Evolutionary conservation across 345 rosid species (phyloP), one percentile per base, ranked within the genome.

Genomic region (Murraya koenigii): DNA sequence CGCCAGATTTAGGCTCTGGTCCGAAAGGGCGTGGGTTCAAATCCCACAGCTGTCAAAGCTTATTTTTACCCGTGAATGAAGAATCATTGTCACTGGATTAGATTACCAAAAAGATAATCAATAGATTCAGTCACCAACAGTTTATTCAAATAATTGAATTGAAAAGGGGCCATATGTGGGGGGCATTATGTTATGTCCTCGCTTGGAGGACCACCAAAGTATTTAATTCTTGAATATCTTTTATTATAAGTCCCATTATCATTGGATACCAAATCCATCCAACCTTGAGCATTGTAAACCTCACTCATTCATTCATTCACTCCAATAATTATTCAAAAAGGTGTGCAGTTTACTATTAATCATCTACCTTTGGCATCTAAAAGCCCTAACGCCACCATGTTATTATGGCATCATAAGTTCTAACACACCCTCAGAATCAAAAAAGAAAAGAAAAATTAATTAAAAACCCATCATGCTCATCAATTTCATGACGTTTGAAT

Each of bases 1-100:
- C 97, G 98, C 95, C 97, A 91, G 94, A 94, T 91, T 94, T 94
- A 92, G 99, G 95, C 97, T 96, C 97, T 92, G 95, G 97, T 92
- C 97, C 94, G 98, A 83, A 90, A 94, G 97, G 99, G 97, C 94
- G 78, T 80, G 82, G 82, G 82, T 80, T 80, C 79, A 80, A 80
- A 80, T 80, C 79, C 78, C 82, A 80, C 79, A 75, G 78, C 82
- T 80, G 82, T 80, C 82, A 80, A 9, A 0, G 1, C 20, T 47
- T 11, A 9, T 44, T 44, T 41, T 44, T 0, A 0, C 49, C 17
- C 17, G 17, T 3, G 17, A 44, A 41, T 10, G 49, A 41, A 10
- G 49, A 11, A 3, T 6, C 15, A 41, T 41, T 11, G 3, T 41
- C 49, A 9, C 49, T 11, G 4, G 15, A 41, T 41, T 41, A 11